These are phyloP conservation scores for Brachypodium distachyon DNA, from an alignment of 202 grass and related monocot genomes.

Conservation along the genomic window DNA sequence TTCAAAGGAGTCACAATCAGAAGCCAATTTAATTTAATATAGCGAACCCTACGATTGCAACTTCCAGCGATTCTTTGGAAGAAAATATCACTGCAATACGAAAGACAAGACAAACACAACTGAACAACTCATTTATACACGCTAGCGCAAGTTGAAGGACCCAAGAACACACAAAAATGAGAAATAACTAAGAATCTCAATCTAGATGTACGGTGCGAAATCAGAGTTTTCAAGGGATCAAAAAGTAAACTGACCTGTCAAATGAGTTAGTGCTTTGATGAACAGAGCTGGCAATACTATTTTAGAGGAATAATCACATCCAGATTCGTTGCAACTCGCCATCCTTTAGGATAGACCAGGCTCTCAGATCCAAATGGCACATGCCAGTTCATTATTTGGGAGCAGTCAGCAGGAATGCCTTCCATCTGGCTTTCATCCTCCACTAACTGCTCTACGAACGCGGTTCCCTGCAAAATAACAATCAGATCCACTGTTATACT, in stretches of 20 bases:
- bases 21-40: background rate
- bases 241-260: constrained; percentile 39
- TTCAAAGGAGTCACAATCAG: constrained; percentile 15
- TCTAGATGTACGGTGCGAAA: constrained; percentile 5
- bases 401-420: constrained; percentile 79
- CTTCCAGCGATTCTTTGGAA: background rate
- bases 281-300: constrained; percentile 30
- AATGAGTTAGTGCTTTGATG: constrained; percentile 40
- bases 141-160: background rate
- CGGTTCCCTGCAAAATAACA: constrained; percentile 70
- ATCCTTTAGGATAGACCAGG: constrained; percentile 78
- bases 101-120: constrained; percentile 17
- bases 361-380: constrained; percentile 66
- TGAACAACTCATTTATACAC: background rate
- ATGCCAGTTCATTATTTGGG: constrained; percentile 96
- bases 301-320: constrained; percentile 69
- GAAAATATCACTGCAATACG: background rate
- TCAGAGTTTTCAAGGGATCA: background rate
- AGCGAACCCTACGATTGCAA: background rate
- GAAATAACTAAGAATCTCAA: background rate
- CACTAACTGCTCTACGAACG: constrained; percentile 78
- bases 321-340: constrained; percentile 60
- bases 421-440: constrained; percentile 99
- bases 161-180: background rate
- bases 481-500: constrained; percentile 16